Conservation (phyloP, 495 filamentous ascomycete species). For the Xylaria nigripes region DNA sequence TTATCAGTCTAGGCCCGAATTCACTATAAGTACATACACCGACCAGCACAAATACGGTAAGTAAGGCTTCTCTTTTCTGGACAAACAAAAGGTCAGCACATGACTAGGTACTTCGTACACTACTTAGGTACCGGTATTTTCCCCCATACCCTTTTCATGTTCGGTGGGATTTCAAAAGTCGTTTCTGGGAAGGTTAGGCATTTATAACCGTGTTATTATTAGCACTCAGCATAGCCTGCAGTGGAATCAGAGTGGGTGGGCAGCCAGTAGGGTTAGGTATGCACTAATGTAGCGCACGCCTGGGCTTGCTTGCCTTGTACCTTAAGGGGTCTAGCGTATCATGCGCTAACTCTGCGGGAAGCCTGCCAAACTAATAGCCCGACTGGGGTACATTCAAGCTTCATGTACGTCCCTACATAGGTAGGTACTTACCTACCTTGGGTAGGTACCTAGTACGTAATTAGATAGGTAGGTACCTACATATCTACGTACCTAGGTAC, state of each 20-base stretch:
- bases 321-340: background rate
- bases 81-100: no score
- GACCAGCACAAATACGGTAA: no score
- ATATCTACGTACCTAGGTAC: background rate
- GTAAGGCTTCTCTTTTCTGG: no score
- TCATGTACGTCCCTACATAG: background rate
- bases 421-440: background rate
- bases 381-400: background rate
- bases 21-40: no score
- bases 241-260: no score
- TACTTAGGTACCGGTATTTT: no score
- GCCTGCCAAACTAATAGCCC: background rate
- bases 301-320: background rate
- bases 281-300: no score
- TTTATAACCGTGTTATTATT: background rate
- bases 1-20: no score
- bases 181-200: background rate
- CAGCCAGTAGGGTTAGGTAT: no score
- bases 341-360: background rate
- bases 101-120: no score
- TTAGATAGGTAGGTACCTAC: background rate
- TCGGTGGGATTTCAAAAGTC: background rate
- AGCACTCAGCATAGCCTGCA: background rate
- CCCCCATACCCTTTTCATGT: no score
- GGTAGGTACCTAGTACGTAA: no score